Conservation (phyloP, 73 alveolate genomes). For the Loxodes magnus region DNA sequence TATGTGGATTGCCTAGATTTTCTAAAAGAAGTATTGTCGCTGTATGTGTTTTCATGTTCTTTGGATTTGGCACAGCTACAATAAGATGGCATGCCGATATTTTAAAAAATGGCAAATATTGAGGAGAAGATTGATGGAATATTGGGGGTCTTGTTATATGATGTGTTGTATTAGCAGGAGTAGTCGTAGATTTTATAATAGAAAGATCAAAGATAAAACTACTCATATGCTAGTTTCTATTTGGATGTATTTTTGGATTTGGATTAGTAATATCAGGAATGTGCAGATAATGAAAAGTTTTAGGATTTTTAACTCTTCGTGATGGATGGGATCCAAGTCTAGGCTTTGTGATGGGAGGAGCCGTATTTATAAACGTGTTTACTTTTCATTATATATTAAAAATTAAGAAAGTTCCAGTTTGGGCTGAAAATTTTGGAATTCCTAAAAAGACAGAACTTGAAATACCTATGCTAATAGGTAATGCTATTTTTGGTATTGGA, state of each 20-base stretch:
- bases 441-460: too few relatives aligned
- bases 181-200: neutral
- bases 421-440: too few relatives aligned
- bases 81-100: neutral
- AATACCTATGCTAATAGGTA: too few relatives aligned
- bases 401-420: too few relatives aligned
- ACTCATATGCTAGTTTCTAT: neutral
- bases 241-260: conserved; percentile 34
- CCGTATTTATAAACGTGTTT: conserved; percentile 67
- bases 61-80: conserved; percentile 54
- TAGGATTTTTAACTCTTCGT: conserved; percentile 63
- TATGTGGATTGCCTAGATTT: conserved; percentile 94
- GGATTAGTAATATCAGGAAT: conserved; percentile 89
- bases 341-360: conserved; percentile 78
- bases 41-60: conserved; percentile 47
- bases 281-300: conserved; percentile 67
- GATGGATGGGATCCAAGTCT: conserved; percentile 83
- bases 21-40: conserved; percentile 66
- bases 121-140: neutral
- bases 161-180: neutral
- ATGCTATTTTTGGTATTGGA: conserved; percentile 92
- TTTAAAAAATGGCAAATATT: neutral
- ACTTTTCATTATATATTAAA: conserved; percentile 37
- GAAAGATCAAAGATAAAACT: neutral
- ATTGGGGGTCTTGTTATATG: neutral